Evolutionary conservation across 2,329 filamentous ascomycete genomes (phyloP), one percentile per base, ranked within the genome.

Genomic region (Paecilomyces fulvus): DNA sequence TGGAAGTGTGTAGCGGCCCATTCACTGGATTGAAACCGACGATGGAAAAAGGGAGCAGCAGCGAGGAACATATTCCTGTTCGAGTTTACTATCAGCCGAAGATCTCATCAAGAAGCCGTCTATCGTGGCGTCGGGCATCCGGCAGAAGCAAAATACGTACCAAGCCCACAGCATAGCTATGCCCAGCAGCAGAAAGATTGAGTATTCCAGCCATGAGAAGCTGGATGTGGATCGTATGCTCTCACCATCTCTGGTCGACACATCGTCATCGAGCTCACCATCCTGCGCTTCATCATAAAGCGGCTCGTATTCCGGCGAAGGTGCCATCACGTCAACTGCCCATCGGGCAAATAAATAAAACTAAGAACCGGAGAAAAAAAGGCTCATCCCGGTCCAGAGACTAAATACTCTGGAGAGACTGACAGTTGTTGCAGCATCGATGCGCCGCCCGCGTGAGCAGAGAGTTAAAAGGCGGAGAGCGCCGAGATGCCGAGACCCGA

Each of bases 161-260:
- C 92, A 97, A 55, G 92, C 91, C 92, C 92, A 97, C 49, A 97
- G 80, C 94, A 97, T 97, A 54, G 92, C 89, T 56, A 96, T 80
- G 53, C 94, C 94, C 25, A 97, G 78, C 53, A 96, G 76, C 56
- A 88, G 78, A 73, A 97, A 97, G 68, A 96, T 86, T 64, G 75
- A 77, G 74, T 97, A 99, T 70, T 95, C 89, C 33, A 89, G 68
- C 85, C 88, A 91, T 60, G 90, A 95, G 75, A 96, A 96, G 1
- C 61, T 63, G 21, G 50, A 30, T 17, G 21, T 20, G 11, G 30
- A 3, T 25, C 23, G 50, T 17, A 9, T 30, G 30, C 25, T 21
- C 50, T 52, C 50, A 25, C 28, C 14, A 30, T 33, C 10, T 3
- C 28, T 30, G n/a, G 20, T 17, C 10, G 10, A 28, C 28, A 30